Evolutionary conservation across 495 filamentous ascomycete genomes (phyloP).

Genomic region (Aspergillus sparsus): DNA sequence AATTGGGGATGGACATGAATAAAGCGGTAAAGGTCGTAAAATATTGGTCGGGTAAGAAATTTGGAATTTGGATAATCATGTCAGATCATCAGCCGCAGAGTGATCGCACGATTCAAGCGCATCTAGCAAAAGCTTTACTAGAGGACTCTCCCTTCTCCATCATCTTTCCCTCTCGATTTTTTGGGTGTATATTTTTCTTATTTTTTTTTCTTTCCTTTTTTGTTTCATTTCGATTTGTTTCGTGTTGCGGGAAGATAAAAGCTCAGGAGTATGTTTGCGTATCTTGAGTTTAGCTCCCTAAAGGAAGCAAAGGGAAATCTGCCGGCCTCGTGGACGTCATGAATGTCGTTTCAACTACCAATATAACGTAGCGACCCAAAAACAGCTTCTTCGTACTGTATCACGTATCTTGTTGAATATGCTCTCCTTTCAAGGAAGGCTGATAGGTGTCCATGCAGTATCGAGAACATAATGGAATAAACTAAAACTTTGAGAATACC

Average conservation of each 20-base stretch:
- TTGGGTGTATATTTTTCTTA: too few relatives aligned
- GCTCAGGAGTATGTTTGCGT: neutral
- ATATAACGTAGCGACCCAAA: neutral
- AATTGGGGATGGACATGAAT: neutral
- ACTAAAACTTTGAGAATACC: neutral
- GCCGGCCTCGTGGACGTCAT: neutral
- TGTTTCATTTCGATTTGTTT: neutral
- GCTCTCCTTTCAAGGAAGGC: neutral
- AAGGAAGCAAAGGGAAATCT: neutral
- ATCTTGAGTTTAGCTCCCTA: neutral
- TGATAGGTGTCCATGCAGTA: neutral
- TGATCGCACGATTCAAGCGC: neutral
- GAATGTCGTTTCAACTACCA: conserved; percentile 1
- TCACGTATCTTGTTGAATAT: conserved; percentile 10
- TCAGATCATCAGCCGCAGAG: conserved; percentile 7
- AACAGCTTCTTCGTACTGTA: neutral
- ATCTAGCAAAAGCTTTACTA: neutral
- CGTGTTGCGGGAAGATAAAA: too few relatives aligned
- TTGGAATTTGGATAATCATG: neutral
- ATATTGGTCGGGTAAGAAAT: conserved; percentile 1
- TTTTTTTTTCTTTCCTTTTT: neutral
- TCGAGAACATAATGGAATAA: conserved; percentile 5
- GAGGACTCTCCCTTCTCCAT: neutral
- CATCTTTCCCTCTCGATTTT: neutral
- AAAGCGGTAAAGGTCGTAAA: conserved; percentile 4